Percentiles rank a stretch among this genome's conserved stretches.
These are phyloP conservation scores for Bauhinia variegata DNA, from an alignment of 306 rosid genomes.

Conservation along the genomic window DNA sequence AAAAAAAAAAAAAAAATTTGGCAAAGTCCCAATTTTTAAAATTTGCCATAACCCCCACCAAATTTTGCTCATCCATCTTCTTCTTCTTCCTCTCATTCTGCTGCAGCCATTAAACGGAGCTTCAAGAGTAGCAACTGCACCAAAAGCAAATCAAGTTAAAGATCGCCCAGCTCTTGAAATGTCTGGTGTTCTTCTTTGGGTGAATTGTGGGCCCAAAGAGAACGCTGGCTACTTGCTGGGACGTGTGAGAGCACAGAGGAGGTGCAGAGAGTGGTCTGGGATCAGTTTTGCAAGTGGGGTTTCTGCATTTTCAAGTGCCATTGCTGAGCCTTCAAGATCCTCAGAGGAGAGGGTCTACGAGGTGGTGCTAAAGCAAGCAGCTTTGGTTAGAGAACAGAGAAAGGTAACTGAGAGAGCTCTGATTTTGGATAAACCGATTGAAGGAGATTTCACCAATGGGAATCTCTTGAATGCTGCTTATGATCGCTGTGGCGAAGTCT, in stretches of 20 bases:
- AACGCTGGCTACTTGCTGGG: slow-evolving; percentile 49
- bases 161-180: slow-evolving; percentile 35
- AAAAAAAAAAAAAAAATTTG: no score
- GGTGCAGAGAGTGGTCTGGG: slow-evolving; percentile 44
- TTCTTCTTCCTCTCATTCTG: background rate
- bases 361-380: slow-evolving; percentile 92
- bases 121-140: background rate
- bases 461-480: slow-evolving; percentile 75
- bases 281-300: slow-evolving; percentile 50
- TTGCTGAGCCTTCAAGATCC: slow-evolving; percentile 65
- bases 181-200: slow-evolving; percentile 73
- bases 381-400: slow-evolving; percentile 57
- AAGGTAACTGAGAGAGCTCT: slow-evolving; percentile 34
- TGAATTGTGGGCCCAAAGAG: slow-evolving; percentile 62
- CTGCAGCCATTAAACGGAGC: no score
- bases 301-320: slow-evolving; percentile 56
- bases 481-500: slow-evolving; percentile 87
- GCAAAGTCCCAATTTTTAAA: background rate
- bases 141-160: background rate
- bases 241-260: slow-evolving; percentile 35
- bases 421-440: slow-evolving; percentile 43
- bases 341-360: slow-evolving; percentile 90
- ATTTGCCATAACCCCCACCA: slow-evolving; percentile 12
- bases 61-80: background rate
- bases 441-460: slow-evolving; percentile 51